A percentile compares a stretch with the other conserved stretches of the same genome.
These are phyloP conservation scores for Alternaria gansuensis DNA, from an alignment of 2,329 filamentous ascomycete genomes.

Conservation along the genomic window DNA sequence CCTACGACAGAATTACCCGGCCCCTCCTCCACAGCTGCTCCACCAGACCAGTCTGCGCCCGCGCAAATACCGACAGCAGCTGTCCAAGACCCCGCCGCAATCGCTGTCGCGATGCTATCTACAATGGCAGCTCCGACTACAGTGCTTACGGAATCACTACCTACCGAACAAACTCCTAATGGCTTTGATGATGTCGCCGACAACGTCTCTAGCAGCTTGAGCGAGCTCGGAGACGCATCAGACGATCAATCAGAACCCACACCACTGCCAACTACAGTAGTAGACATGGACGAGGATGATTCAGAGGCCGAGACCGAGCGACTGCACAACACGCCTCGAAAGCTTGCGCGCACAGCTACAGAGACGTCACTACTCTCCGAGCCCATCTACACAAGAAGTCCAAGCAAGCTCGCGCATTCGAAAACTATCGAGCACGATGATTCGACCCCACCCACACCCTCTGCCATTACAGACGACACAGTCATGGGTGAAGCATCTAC, in stretches of 20 bases:
- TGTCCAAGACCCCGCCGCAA: slow-evolving; percentile 23
- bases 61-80: slow-evolving; percentile 27
- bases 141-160: slow-evolving; percentile 27
- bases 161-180: slow-evolving; percentile 23
- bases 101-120: slow-evolving; percentile 37
- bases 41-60: slow-evolving; percentile 52
- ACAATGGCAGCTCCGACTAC: slow-evolving; percentile 37
- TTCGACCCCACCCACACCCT: slow-evolving; percentile 43
- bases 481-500: slow-evolving; percentile 28
- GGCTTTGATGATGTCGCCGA: slow-evolving; percentile 62
- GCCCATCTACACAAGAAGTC: slow-evolving; percentile 45
- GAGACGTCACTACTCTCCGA: slow-evolving; percentile 49
- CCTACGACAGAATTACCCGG: slow-evolving; percentile 24
- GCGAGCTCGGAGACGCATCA: slow-evolving; percentile 85
- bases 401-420: slow-evolving; percentile 51
- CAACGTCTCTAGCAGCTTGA: slow-evolving; percentile 82
- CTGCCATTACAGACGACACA: slow-evolving; percentile 28
- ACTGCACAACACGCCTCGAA: slow-evolving; percentile 85
- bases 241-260: slow-evolving; percentile 61
- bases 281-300: slow-evolving; percentile 64
- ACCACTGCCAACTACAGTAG: slow-evolving; percentile 34
- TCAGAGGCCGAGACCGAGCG: slow-evolving; percentile 95
- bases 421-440: slow-evolving; percentile 46
- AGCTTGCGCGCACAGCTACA: slow-evolving; percentile 55
- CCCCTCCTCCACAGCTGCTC: slow-evolving; percentile 54